These are phyloP conservation scores for Peronospora destructor DNA, from an alignment of 352 stramenopile species.

Conservation along the genomic window DNA sequence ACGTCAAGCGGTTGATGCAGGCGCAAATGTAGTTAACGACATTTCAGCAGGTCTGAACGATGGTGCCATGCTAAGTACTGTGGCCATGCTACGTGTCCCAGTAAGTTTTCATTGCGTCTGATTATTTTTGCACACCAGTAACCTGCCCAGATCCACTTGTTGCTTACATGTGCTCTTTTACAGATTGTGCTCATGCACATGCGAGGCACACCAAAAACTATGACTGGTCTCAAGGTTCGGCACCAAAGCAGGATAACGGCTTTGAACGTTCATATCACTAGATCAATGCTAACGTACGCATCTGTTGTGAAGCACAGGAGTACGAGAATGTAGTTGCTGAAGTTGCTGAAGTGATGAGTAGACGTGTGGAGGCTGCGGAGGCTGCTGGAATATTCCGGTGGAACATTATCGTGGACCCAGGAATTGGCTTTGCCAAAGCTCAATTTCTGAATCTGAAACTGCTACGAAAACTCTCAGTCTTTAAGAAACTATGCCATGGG, in stretches of 20 bases:
- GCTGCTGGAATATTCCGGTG: conserved; percentile 86
- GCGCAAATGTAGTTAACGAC: conserved; percentile 97
- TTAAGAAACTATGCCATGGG: conserved; percentile 41
- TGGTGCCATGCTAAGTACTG: conserved; percentile 83
- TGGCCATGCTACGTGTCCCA: conserved; percentile 81
- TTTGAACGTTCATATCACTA: neutral
- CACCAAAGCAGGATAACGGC: neutral
- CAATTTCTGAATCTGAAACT: conserved; percentile 87
- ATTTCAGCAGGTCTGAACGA: conserved; percentile 93
- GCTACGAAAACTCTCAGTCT: conserved; percentile 62
- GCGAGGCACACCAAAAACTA: conserved; percentile 93
- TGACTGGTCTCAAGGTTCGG: conserved; percentile 80
- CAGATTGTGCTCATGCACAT: conserved; percentile 97
- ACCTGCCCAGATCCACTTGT: neutral
- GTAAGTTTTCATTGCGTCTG: conserved; percentile 20
- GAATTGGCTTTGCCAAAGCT: conserved; percentile 97
- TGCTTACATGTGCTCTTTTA: neutral
- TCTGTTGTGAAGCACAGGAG: conserved; percentile 31
- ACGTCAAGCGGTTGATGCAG: conserved; percentile 81
- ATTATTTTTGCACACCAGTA: neutral
- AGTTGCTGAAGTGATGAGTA: conserved; percentile 73
- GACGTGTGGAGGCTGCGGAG: conserved; percentile 72
- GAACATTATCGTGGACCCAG: conserved; percentile 94
- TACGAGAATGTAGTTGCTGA: conserved; percentile 89
- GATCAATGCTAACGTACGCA: neutral